A percentile compares a stretch with the other conserved stretches of the same genome.
Evolutionary conservation across 2,329 filamentous ascomycete genomes (phyloP).

Genomic region (Botrytis deweyae): DNA sequence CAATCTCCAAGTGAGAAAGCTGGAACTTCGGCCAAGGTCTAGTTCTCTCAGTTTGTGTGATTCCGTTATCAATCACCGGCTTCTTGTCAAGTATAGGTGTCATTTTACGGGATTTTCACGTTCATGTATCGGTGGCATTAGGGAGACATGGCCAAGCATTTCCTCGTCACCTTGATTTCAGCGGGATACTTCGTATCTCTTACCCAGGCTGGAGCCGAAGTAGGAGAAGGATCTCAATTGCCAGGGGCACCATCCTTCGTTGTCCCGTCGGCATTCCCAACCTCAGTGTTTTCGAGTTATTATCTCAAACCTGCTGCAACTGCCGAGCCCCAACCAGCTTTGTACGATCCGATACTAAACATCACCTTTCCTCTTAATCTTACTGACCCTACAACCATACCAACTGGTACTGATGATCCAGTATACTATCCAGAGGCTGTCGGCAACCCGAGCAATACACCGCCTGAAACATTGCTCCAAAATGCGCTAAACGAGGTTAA

Average conservation of each 20-base stretch:
- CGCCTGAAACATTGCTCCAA: conserved; percentile 45
- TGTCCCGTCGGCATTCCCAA: conserved; percentile 50
- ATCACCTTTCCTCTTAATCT: conserved; percentile 54
- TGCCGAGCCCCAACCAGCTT: conserved; percentile 52
- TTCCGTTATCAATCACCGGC: neutral
- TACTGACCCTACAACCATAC: conserved; percentile 54
- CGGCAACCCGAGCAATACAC: conserved; percentile 45
- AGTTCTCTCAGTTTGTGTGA: neutral
- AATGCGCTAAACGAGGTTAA: conserved; percentile 46
- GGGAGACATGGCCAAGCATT: conserved; percentile 7
- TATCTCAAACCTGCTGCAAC: conserved; percentile 47
- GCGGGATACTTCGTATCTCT: neutral
- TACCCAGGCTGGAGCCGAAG: neutral
- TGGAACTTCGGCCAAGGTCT: neutral
- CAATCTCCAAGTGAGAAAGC: neutral
- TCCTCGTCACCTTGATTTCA: neutral
- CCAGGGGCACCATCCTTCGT: conserved; percentile 43
- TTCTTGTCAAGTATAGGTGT: neutral
- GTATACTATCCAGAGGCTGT: conserved; percentile 49
- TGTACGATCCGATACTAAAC: conserved; percentile 55
- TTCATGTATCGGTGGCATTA: neutral
- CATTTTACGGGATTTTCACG: neutral
- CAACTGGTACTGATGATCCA: conserved; percentile 49
- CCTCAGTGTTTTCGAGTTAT: conserved; percentile 51
- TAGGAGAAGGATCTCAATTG: conserved; percentile 18